phyloP scores from a whole-genome alignment of 2,329 filamentous ascomycete species.

The Coniochaeta sp. region DNA sequence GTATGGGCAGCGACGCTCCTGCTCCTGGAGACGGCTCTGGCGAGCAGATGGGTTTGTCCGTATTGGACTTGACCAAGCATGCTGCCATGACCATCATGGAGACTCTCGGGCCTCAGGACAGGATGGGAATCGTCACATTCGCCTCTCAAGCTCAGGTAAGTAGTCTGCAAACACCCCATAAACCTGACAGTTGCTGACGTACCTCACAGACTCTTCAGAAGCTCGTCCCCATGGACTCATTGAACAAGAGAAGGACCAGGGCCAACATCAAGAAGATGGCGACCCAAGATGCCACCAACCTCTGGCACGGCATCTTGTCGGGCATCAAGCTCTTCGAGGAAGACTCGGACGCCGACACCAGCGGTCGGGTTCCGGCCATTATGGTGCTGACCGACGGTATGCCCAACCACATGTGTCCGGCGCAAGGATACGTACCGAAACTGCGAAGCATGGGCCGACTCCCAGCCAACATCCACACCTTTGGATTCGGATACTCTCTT shows the following conservation, averaged over 20 bases:
- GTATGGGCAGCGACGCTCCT: constrained; percentile 43
- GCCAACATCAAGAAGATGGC: constrained; percentile 34
- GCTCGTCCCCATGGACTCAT: constrained; percentile 38
- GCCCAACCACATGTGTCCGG: constrained; percentile 48
- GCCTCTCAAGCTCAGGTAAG: constrained; percentile 26
- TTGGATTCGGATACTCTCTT: constrained; percentile 45
- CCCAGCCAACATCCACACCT: constrained; percentile 42
- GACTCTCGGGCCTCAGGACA: constrained; percentile 45
- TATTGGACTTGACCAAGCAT: constrained; percentile 55
- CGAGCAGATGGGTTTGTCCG: constrained; percentile 43
- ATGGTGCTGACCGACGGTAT: constrained; percentile 49
- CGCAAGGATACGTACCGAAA: constrained; percentile 47
- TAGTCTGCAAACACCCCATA: constrained; percentile 6
- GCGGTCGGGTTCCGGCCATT: constrained; percentile 37
- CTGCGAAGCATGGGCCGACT: constrained; percentile 33
- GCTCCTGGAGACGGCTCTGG: constrained; percentile 33
- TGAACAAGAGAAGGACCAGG: constrained; percentile 35
- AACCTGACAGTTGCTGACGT: background rate
- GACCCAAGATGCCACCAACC: constrained; percentile 37
- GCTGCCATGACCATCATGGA: constrained; percentile 49
- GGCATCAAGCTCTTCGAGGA: constrained; percentile 40
- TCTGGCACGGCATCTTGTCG: constrained; percentile 50
- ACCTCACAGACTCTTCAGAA: constrained; percentile 27
- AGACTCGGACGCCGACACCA: constrained; percentile 13
- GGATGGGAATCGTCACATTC: constrained; percentile 53